These are phyloP conservation scores for Coemansia sp. DNA, from an alignment of 192 early-diverging fungal genomes.

Conservation along the genomic window DNA sequence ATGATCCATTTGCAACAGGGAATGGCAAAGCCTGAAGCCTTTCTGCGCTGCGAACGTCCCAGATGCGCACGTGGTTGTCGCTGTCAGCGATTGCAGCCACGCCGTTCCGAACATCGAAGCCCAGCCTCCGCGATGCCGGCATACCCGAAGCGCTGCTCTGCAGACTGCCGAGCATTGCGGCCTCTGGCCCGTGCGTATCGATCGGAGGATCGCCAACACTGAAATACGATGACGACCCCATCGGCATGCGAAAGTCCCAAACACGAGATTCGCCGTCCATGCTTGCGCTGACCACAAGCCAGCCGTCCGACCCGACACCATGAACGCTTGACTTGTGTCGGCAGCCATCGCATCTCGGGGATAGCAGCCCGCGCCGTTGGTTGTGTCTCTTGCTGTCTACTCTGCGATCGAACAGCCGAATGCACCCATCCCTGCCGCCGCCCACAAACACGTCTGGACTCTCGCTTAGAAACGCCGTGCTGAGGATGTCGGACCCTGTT, in stretches of 20 bases:
- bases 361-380: constrained; percentile 18
- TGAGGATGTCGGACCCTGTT: constrained; percentile 34
- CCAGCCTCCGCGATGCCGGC: constrained; percentile 20
- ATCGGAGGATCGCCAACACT: not conserved
- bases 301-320: constrained; percentile 25
- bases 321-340: constrained; percentile 26
- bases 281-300: constrained; percentile 30
- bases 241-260: constrained; percentile 43
- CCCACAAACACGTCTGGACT: constrained; percentile 17
- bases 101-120: constrained; percentile 21
- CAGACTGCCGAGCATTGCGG: not conserved
- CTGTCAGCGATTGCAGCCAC: constrained; percentile 28
- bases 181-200: not conserved
- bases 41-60: constrained; percentile 26
- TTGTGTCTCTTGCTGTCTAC: constrained; percentile 12
- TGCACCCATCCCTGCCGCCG: constrained; percentile 42
- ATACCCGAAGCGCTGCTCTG: not conserved
- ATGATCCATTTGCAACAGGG: constrained; percentile 10
- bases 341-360: constrained; percentile 3
- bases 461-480: constrained; percentile 25
- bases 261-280: constrained; percentile 32
- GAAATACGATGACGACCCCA: not conserved
- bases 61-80: constrained; percentile 34
- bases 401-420: constrained; percentile 39
- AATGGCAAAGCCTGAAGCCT: constrained; percentile 15